Conservation (phyloP, 495 filamentous ascomycete genomes). For the Darksidea phi region DNA sequence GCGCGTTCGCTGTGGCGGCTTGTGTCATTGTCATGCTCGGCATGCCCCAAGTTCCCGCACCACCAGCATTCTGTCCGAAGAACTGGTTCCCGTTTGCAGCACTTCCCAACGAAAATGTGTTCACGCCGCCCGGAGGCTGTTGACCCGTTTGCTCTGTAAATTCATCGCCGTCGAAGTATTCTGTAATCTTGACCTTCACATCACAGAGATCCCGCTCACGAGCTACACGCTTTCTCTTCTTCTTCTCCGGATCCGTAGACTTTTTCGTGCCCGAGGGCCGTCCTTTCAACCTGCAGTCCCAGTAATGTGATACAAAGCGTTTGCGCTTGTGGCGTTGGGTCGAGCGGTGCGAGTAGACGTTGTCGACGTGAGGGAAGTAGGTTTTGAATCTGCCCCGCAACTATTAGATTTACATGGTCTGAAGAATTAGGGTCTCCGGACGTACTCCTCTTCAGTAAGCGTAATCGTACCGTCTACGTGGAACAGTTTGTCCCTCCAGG, state of each 20-base stretch:
- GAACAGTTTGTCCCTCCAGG: slow-evolving; percentile 76
- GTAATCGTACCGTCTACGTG: slow-evolving; percentile 72
- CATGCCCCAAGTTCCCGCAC: slow-evolving; percentile 14
- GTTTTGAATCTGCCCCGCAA: slow-evolving; percentile 65
- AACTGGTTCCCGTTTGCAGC: slow-evolving; percentile 1
- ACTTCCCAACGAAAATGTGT: not conserved
- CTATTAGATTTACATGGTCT: not conserved
- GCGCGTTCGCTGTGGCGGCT: not conserved
- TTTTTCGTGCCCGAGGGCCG: slow-evolving; percentile 80
- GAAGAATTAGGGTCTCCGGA: slow-evolving; percentile 13
- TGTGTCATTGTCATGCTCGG: slow-evolving; percentile 14
- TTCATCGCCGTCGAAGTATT: slow-evolving; percentile 66
- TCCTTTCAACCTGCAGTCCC: slow-evolving; percentile 87
- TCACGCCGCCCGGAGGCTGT: slow-evolving; percentile 20
- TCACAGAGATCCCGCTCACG: slow-evolving; percentile 79
- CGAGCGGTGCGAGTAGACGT: slow-evolving; percentile 87
- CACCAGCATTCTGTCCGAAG: slow-evolving; percentile 12
- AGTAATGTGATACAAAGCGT: slow-evolving; percentile 81
- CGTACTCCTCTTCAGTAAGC: slow-evolving; percentile 77
- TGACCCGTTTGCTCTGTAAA: slow-evolving; percentile 28
- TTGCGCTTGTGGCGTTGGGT: slow-evolving; percentile 84
- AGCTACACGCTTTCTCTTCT: slow-evolving; percentile 79
- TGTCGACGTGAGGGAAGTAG: slow-evolving; percentile 89
- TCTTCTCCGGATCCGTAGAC: slow-evolving; percentile 81
- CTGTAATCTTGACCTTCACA: slow-evolving; percentile 90